Conservation (phyloP, 129 eudicot species). For the Lonicera japonica region DNA sequence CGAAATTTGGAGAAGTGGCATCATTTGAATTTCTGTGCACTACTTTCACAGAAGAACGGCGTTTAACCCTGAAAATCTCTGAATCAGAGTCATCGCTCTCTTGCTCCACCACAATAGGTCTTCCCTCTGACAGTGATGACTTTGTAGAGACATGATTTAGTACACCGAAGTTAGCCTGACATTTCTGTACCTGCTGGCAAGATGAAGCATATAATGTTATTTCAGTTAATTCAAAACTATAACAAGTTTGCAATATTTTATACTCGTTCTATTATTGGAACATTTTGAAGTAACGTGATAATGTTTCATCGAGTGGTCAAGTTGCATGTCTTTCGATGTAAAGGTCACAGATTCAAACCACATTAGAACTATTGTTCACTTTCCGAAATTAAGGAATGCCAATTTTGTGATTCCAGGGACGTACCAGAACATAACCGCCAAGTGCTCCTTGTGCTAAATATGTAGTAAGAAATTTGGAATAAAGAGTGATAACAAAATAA, state of each 20-base stretch:
- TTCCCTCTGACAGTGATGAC: constrained; percentile 23
- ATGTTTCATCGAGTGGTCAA: no score
- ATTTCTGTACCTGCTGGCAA: constrained; percentile 37
- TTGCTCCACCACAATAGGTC: constrained; percentile 28
- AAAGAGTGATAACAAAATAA: neutral
- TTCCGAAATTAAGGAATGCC: no score
- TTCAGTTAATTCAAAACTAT: neutral
- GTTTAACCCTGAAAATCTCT: constrained; percentile 84
- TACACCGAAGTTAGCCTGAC: constrained; percentile 18
- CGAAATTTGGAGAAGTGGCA: constrained; percentile 22
- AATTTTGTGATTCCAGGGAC: no score
- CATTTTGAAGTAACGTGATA: no score
- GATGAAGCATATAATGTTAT: neutral
- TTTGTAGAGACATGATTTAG: no score
- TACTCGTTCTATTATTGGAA: no score
- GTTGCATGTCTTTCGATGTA: no score
- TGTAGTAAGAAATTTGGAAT: neutral
- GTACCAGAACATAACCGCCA: no score
- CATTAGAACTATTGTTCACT: no score
- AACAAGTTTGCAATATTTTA: no score
- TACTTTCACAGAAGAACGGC: constrained; percentile 56
- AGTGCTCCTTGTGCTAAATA: no score
- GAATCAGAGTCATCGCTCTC: constrained; percentile 79
- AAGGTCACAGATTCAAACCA: no score
- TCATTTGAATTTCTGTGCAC: constrained; percentile 31